These are phyloP conservation scores for Naganishia liquefaciens DNA, from an alignment of 1,284 basidiomycete species.

Conservation along the genomic window DNA sequence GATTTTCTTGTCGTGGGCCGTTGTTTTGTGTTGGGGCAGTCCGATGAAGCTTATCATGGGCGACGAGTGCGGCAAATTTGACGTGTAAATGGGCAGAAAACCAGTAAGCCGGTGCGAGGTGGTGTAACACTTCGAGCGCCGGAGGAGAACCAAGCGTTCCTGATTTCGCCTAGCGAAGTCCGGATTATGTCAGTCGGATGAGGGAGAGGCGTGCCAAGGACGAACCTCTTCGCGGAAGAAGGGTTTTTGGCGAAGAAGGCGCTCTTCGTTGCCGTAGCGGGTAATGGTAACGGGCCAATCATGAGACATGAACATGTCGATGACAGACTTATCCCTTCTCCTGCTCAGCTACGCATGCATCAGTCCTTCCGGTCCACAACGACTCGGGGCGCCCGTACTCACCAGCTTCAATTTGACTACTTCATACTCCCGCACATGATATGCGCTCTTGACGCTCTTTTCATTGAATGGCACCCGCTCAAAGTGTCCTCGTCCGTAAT, in stretches of 20 bases:
- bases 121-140: conserved; percentile 72
- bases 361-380: conserved; percentile 11
- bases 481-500: conserved; percentile 65
- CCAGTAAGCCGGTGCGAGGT: conserved; percentile 85
- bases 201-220: background rate
- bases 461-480: conserved; percentile 64
- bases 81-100: conserved; percentile 94
- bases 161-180: conserved; percentile 56
- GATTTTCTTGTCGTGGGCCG: conserved; percentile 56
- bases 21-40: conserved; percentile 21
- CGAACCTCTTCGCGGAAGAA: conserved; percentile 73
- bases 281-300: conserved; percentile 94
- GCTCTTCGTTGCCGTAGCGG: conserved; percentile 69
- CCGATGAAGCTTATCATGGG: conserved; percentile 55
- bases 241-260: conserved; percentile 73
- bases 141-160: conserved; percentile 86
- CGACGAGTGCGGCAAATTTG: conserved; percentile 68
- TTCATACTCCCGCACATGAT: conserved; percentile 87
- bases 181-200: background rate
- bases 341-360: conserved; percentile 9
- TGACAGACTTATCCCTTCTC: conserved; percentile 56
- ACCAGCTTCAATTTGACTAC: conserved; percentile 78
- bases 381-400: conserved; percentile 40
- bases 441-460: conserved; percentile 75
- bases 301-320: conserved; percentile 84